Base-by-base conservation (phyloP, 208 protist genomes). In the Balamuthia mandrillaris region DNA sequence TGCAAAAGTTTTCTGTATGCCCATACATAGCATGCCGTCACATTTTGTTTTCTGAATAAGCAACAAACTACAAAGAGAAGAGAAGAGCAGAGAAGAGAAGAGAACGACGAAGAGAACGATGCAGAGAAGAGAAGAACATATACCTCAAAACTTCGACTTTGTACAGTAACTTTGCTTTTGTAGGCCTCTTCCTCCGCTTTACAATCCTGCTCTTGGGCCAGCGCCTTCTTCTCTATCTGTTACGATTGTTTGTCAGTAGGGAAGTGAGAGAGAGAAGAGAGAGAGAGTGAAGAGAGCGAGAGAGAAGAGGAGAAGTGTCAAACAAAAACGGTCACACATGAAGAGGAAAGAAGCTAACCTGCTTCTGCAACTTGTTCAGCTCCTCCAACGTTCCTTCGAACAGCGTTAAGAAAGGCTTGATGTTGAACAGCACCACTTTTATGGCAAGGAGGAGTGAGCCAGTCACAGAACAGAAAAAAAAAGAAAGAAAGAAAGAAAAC, bases 361-460 rank as follows among this genome's bases (percentile, higher is more conserved):
- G 68, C 18, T 78, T 44, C n/a, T 44, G 68, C 39, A 78, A n/a
- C 16, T 78, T 56, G 41, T 78, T 49, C 9, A 78, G 68, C 16
- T 78, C 68, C 24, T 35, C 68, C 29, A 78, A 35, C 3, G 68
- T 78, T n/a, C 54, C 39, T 6, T 78, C 68, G 68, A 78, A 78
- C 68, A 78, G 42, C 41, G 45, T 44, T 44, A 78, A 9, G 29
- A 78, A 78, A 9, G 68, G 68, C 68, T 56, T 44, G 29, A 44
- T 78, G 6, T 35, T 33, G 27, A 78, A 78, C 29, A 58, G 54
- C 27, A 31, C 68, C 4, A 29, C 68, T 78, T 21, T 44, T 41
- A 3, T 18, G 24, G 24, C 60, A 68, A 7, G 42, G 14, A 41
- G 3, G 24, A 4, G 6, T 44, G 21, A 24, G 42, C 35, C 4